A percentile compares a stretch with the other conserved stretches of the same genome.
Conservation (phyloP, 352 stramenopile species). For the Elongisporangium prolatum region DNA sequence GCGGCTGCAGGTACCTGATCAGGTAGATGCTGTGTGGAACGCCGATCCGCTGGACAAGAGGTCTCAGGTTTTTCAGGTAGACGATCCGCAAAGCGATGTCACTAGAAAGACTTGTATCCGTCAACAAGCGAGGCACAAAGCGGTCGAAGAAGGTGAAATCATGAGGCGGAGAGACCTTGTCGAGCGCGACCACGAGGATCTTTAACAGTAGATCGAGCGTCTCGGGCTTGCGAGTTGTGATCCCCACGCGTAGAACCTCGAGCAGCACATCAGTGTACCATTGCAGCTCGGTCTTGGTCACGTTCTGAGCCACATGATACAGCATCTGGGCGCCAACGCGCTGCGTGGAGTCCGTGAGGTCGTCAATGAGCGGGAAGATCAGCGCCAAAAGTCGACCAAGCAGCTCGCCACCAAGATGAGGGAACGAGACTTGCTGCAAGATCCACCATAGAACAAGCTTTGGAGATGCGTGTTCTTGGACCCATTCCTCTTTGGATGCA, state of each 20-base stretch:
- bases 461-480: constrained; percentile 28
- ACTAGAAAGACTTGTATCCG: constrained; percentile 52
- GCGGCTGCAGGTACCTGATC: constrained; percentile 70
- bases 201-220: constrained; percentile 58
- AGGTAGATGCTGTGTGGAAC: constrained; percentile 65
- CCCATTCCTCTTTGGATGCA: constrained; percentile 65
- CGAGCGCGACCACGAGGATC: constrained; percentile 48
- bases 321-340: constrained; percentile 55
- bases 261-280: constrained; percentile 80
- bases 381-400: constrained; percentile 70
- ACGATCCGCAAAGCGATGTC: constrained; percentile 51
- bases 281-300: constrained; percentile 68
- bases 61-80: constrained; percentile 50
- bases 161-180: constrained; percentile 50
- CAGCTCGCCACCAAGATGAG: constrained; percentile 59
- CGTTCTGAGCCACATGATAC: constrained; percentile 50
- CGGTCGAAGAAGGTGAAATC: constrained; percentile 64
- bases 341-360: constrained; percentile 58
- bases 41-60: constrained; percentile 41
- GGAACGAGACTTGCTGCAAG: constrained; percentile 48
- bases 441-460: constrained; percentile 58
- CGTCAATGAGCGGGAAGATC: constrained; percentile 76
- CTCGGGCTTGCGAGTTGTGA: constrained; percentile 49
- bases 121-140: constrained; percentile 62
- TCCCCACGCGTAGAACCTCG: constrained; percentile 58